phyloP scores from a whole-genome alignment of 1,139 yeast species.

The Citeromyces hawaiiensis region DNA sequence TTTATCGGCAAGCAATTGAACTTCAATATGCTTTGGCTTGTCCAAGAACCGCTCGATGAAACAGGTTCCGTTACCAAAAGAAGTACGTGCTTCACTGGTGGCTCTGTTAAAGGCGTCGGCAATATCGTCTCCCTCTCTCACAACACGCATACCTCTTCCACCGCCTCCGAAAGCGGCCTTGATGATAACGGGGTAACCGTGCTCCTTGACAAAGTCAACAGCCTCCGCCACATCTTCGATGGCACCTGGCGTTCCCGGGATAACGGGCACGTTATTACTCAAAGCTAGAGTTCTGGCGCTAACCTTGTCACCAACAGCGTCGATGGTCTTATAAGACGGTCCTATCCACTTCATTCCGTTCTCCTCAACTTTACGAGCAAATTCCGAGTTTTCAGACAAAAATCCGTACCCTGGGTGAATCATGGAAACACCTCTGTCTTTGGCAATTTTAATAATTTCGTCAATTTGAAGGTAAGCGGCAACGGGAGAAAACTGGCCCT shows the following conservation, averaged over 20 bases:
- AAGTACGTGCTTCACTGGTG: conserved; percentile 82
- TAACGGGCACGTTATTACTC: conserved; percentile 76
- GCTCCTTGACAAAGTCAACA: conserved; percentile 54
- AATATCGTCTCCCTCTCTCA: conserved; percentile 89
- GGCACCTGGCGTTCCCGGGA: conserved; percentile 98
- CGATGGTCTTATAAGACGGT: conserved; percentile 80
- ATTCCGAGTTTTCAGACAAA: conserved; percentile 84
- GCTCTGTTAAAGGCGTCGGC: conserved; percentile 91
- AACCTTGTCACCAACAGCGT: conserved; percentile 96
- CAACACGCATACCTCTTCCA: conserved; percentile 99
- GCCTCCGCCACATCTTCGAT: conserved; percentile 77
- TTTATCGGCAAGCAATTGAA: conserved; percentile 86
- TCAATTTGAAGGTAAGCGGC: conserved; percentile 94
- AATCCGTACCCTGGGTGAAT: conserved; percentile 99
- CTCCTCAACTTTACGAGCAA: conserved; percentile 84
- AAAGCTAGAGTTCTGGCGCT: conserved; percentile 84
- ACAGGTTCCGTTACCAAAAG: conserved; percentile 97
- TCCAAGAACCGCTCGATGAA: conserved; percentile 92
- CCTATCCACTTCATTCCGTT: conserved; percentile 96
- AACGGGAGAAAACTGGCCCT: conserved; percentile 88
- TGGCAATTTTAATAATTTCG: conserved; percentile 86
- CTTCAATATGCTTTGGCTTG: conserved; percentile 96
- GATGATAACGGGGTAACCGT: conserved; percentile 94
- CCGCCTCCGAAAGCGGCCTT: conserved; percentile 99
- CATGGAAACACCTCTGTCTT: conserved; percentile 81